Percentiles rank a stretch among this genome's conserved stretches.
Conservation (phyloP, 2,329 filamentous ascomycete species). For the Rasamsonia emersonii region DNA sequence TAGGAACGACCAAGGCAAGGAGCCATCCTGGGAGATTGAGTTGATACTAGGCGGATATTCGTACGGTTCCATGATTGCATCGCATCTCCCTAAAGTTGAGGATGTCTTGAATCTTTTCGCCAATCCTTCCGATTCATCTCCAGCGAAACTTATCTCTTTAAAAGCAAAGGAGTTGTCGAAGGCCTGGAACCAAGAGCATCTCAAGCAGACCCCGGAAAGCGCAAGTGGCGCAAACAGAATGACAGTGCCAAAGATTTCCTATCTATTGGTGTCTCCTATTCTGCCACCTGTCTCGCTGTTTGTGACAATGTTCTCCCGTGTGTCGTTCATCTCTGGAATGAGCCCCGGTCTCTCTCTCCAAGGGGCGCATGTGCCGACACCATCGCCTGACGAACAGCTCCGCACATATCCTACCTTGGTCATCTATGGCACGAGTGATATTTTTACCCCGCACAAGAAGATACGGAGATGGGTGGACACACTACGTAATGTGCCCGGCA, state of each 20-base stretch:
- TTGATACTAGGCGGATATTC: conserved; percentile 73
- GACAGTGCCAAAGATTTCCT: conserved; percentile 24
- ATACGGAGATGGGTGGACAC: conserved; percentile 57
- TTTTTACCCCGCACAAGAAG: conserved; percentile 59
- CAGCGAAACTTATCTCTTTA: conserved; percentile 61
- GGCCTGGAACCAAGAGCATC: conserved; percentile 47
- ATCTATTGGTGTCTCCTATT: conserved; percentile 60
- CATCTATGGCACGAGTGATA: conserved; percentile 66
- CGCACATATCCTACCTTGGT: conserved; percentile 52
- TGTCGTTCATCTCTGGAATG: conserved; percentile 25
- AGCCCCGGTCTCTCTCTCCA: conserved; percentile 16
- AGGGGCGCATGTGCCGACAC: conserved; percentile 20
- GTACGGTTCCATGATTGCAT: conserved; percentile 77
- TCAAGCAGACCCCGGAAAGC: conserved; percentile 15
- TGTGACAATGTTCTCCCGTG: conserved; percentile 51
- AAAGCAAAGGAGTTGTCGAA: conserved; percentile 61
- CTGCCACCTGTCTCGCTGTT: conserved; percentile 48
- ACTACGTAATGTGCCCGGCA: conserved; percentile 38
- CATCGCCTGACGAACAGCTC: conserved; percentile 49
- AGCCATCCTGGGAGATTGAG: conserved; percentile 27
- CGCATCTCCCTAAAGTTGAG: conserved; percentile 54
- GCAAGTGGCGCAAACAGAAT: conserved; percentile 6
- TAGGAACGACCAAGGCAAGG: conserved; percentile 6
- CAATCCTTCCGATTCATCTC: conserved; percentile 47
- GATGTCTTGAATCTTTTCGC: conserved; percentile 54